Evolutionary conservation across 2,329 filamentous ascomycete species (phyloP).

Genomic region (Daldinia sp.): DNA sequence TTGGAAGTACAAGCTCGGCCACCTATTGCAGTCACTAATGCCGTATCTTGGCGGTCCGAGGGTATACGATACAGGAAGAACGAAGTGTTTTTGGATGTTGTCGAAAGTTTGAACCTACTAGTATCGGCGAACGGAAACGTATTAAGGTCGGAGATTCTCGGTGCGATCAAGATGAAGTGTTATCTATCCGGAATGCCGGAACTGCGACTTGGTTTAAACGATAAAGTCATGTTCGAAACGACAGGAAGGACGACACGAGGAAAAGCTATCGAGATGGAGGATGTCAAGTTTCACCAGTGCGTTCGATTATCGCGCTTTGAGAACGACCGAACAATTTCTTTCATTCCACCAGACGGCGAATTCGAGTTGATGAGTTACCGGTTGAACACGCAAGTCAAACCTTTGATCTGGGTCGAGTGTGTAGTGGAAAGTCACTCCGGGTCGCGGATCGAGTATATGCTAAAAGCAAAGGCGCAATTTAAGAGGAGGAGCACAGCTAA

Average conservation of each 20-base stretch:
- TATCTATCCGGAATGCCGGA: slow-evolving; percentile 99
- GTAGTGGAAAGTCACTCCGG: slow-evolving; percentile 96
- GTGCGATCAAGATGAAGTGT: slow-evolving; percentile 99
- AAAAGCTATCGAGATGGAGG: slow-evolving; percentile 99
- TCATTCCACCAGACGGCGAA: slow-evolving; percentile 97
- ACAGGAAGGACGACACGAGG: slow-evolving; percentile 93
- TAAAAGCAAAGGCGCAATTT: slow-evolving; percentile 98
- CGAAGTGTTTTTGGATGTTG: slow-evolving; percentile 97
- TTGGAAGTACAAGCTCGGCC: slow-evolving; percentile 95
- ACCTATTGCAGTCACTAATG: slow-evolving; percentile 97
- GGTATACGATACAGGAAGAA: slow-evolving; percentile 99
- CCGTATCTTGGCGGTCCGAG: slow-evolving; percentile 97
- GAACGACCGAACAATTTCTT: slow-evolving; percentile 98
- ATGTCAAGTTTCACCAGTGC: slow-evolving; percentile 99
- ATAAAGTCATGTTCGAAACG: slow-evolving; percentile 99
- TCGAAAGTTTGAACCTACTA: slow-evolving; percentile 95
- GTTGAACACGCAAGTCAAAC: slow-evolving; percentile 98
- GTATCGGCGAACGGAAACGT: slow-evolving; percentile 96
- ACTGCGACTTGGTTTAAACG: slow-evolving; percentile 91
- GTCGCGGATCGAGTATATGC: slow-evolving; percentile 97
- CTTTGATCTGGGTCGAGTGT: slow-evolving; percentile 98
- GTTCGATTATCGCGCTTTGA: slow-evolving; percentile 96
- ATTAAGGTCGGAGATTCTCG: slow-evolving; percentile 93
- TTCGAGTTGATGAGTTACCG: slow-evolving; percentile 99
- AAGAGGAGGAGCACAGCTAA: slow-evolving; percentile 97